These are phyloP conservation scores for Excoecaria cochinchinensis DNA, from an alignment of 345 rosid genomes.

Conservation along the genomic window DNA sequence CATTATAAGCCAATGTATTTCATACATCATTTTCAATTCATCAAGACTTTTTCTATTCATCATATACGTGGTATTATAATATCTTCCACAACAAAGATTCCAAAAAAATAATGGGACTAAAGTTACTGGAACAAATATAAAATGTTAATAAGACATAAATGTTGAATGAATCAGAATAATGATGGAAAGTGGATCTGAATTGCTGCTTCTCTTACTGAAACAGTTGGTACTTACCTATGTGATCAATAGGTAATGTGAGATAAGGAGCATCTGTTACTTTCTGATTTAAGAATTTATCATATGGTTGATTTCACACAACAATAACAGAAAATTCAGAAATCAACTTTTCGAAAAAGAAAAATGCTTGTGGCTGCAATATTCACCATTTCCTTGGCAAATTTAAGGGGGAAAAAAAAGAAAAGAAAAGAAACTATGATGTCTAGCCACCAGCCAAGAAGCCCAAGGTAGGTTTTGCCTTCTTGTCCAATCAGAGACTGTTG, in stretches of 20 bases:
- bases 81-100: background rate
- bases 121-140: background rate
- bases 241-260: background rate
- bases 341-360: background rate
- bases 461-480: background rate
- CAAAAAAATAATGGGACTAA: background rate
- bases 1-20: conserved; percentile 21
- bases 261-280: background rate
- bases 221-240: background rate
- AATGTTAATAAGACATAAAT: background rate
- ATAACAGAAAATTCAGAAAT: background rate
- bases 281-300: background rate
- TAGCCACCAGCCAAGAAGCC: background rate
- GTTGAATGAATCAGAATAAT: background rate
- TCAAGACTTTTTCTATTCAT: background rate
- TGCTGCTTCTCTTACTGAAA: background rate
- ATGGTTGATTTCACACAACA: background rate
- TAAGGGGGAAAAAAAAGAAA: background rate
- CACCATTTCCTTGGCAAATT: background rate
- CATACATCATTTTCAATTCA: conserved; percentile 6
- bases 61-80: background rate
- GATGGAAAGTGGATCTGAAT: background rate
- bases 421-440: background rate
- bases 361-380: background rate
- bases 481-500: background rate